Conservation (phyloP, 495 filamentous ascomycete genomes). For the Cercophora sp. region DNA sequence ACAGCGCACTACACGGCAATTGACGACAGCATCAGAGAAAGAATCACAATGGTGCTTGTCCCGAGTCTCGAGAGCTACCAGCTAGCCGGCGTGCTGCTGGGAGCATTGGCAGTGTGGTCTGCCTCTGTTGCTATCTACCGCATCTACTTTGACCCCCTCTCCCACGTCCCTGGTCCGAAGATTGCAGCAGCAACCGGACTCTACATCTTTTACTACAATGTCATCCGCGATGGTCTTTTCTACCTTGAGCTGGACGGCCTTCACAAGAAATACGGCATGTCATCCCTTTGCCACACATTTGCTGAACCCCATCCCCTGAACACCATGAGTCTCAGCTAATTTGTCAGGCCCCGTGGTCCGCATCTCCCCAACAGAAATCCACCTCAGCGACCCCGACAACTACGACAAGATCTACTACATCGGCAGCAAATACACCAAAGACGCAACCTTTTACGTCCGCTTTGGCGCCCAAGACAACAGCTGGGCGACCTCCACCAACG, state of each 20-base stretch:
- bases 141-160: neutral
- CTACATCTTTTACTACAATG: constrained; percentile 3
- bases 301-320: too few species aligned
- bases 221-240: neutral
- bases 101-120: too few species aligned
- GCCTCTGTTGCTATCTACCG: neutral
- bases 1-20: too few species aligned
- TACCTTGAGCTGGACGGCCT: neutral
- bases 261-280: constrained; percentile 1
- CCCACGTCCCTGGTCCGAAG: neutral
- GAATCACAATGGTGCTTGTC: too few species aligned
- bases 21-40: too few species aligned
- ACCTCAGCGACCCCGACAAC: constrained; percentile 37
- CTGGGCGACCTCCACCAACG: neutral
- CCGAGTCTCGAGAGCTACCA: too few species aligned
- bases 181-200: neutral
- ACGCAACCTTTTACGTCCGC: constrained; percentile 12
- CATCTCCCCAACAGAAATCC: constrained; percentile 12
- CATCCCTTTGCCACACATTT: too few species aligned
- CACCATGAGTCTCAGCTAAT: too few species aligned
- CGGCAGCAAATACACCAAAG: constrained; percentile 29
- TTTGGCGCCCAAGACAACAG: neutral
- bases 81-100: too few species aligned
- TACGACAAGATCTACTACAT: constrained; percentile 37
- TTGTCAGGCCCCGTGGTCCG: constrained; percentile 5